Conservation (phyloP, 179 eudicot genomes). For the Nepenthes alata region DNA sequence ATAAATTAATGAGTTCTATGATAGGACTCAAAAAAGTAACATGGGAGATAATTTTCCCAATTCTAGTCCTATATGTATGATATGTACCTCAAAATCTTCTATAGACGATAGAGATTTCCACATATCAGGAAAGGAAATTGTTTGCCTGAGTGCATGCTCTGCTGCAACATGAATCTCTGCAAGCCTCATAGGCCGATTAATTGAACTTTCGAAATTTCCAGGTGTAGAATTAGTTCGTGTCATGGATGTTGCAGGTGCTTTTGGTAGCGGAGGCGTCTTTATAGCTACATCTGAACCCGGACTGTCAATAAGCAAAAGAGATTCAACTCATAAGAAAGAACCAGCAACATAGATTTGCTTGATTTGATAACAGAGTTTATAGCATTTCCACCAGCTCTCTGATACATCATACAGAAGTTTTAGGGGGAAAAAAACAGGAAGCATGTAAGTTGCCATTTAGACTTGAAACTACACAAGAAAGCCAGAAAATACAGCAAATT, state of each 20-base stretch:
- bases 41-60: background rate
- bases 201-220: constrained; percentile 66
- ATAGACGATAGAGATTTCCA: constrained; percentile 73
- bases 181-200: constrained; percentile 83
- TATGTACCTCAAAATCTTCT: constrained; percentile 75
- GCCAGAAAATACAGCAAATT: background rate
- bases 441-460: background rate
- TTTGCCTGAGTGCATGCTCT: constrained; percentile 69
- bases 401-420: background rate
- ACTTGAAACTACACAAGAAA: background rate
- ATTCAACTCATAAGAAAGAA: constrained; percentile 2
- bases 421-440: background rate
- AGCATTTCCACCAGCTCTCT: background rate
- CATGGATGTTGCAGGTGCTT: constrained; percentile 40
- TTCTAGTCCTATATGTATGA: background rate
- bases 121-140: constrained; percentile 63
- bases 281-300: constrained; percentile 32
- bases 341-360: too few species aligned
- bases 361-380: background rate
- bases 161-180: constrained; percentile 91
- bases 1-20: background rate
- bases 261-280: constrained; percentile 25
- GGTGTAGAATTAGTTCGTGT: constrained; percentile 75
- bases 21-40: background rate
- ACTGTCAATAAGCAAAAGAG: constrained; percentile 35